Percentiles rank a stretch among this genome's conserved stretches.
Evolutionary conservation across 1,139 yeast species (phyloP).

Genomic region (Yamadazyma songkhlaensis): DNA sequence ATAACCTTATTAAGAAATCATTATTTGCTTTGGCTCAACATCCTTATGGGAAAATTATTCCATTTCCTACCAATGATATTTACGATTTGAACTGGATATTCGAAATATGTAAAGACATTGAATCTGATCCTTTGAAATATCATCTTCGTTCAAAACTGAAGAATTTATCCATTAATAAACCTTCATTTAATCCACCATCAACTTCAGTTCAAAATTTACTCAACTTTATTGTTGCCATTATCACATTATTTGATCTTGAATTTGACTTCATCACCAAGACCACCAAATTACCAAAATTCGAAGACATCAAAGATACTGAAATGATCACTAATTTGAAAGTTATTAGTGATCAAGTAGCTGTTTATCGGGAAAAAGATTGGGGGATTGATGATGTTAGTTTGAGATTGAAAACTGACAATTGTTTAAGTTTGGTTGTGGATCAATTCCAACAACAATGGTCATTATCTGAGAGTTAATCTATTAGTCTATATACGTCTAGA

Average conservation of each 20-base stretch:
- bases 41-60: conserved; percentile 22
- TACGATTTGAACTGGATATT: conserved; percentile 36
- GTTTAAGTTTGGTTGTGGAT: conserved; percentile 21
- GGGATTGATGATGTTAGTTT: conserved; percentile 37
- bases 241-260: conserved; percentile 34
- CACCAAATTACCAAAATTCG: conserved; percentile 42
- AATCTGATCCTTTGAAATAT: conserved; percentile 45
- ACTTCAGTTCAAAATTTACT: conserved; percentile 25
- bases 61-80: conserved; percentile 19
- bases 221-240: conserved; percentile 25
- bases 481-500: conserved; percentile 16
- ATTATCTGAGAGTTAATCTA: conserved; percentile 21
- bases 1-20: conserved; percentile 40
- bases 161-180: conserved; percentile 34
- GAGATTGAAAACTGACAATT: conserved; percentile 21
- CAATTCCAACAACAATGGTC: conserved; percentile 24
- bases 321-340: conserved; percentile 17
- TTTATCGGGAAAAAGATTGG: conserved; percentile 41
- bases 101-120: conserved; percentile 45
- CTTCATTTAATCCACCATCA: conserved; percentile 26
- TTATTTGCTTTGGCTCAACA: conserved; percentile 23
- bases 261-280: conserved; percentile 38
- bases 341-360: conserved; percentile 18
- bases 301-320: conserved; percentile 19
- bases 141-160: conserved; percentile 46